Evolutionary conservation across 371 early-diverging fungal genomes (phyloP), one percentile per base, ranked within the genome.

Genomic region (Rhizopus stolonifer): DNA sequence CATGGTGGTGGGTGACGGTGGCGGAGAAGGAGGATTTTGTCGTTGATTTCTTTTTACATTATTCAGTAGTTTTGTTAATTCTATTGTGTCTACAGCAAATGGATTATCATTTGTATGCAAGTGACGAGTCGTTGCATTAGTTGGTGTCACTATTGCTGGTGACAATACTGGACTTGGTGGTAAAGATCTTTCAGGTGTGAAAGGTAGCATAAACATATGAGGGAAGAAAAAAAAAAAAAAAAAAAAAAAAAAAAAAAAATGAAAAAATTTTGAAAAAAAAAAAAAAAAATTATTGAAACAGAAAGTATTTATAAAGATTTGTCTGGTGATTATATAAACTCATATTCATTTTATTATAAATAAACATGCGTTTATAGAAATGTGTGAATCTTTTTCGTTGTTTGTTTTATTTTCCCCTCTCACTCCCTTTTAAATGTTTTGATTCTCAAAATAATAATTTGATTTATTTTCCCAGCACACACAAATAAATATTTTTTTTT

Each of bases 181-280:
- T 3, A 60, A 47, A 21, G 65, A 65, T 49, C 60, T 54, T n/a
- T 70, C 70, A 7, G 70, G 69, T 26, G 68, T 64, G 19, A 56
- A 52, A 13, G 56, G 42, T 31, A 57, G 38, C 17, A 45, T 24
- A 22, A 36, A 18, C 25, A 34, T n/a, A 22, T 14, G n/a, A 32
- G 17, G n/a, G 11, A 19, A 40, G 24, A 29, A 38, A 22, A 34
- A 23, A 26, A 19, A 36, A 29, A 49, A 44, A 54, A 10, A 21
- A 42, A 21, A 8, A 44, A 44, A 15, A 34, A 47, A 43, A 34
- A 31, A 15, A 29, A 29, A 29, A 29, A 29, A 29, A n/a, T n/a
- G n/a, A 29, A 29, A 29, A 4, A 29, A 10, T 7, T 7, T 7
- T 7, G 31, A 29, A 29, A 29, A n/a, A n/a, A 15, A 29, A 29